Base-by-base conservation (phyloP, 1,139 yeast species). In the Hyphopichia fennica region DNA sequence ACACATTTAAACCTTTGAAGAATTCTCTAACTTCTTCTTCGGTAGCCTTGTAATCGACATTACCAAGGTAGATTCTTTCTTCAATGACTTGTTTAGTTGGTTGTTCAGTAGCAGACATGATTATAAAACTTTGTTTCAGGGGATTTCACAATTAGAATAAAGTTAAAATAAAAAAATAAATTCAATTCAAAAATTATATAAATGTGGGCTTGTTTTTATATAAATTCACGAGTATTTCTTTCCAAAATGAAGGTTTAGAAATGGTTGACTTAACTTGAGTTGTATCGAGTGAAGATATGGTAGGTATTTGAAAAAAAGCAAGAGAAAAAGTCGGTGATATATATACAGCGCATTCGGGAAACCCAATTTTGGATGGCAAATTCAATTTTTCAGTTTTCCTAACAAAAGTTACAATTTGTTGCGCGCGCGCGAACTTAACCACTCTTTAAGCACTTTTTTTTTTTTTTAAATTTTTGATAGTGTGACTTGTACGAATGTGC, bases 31-130 rank as follows among this genome's bases (percentile, higher is more conserved):
- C 65, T 40, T 79, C 84, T 2, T 68, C 75, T 53, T 79, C 84
- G 20, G 77, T 73, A 30, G 82, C 75, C 31, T 67, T 58, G 56
- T 67, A 79, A 53, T 75, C 74, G 45, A 81, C 72, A 53, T 81
- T 80, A 43, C 79, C 77, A 44, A 81, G 66, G 52, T 75, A 76
- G 49, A 72, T 62, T 67, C 77, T 71, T 38, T 68, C 72, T 55
- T 66, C 73, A 54, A 70, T 67, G 39, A 62, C 53, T 41, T 62
- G 62, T 49, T 65, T 64, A 19, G 49, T 42, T 14, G 47, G 22
- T 42, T 45, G 49, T 50, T 57, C 62, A 41, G 52, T 13, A 17
- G 27, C 43, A 43, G 60, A 52, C 60, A 54, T 32, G 38, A 33
- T 33, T 33, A 3, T 19, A 11, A 6, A 13, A 7, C 5, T 10